Base-by-base conservation (phyloP, 2,329 filamentous ascomycete species). In the Fusarium circinatum region DNA sequence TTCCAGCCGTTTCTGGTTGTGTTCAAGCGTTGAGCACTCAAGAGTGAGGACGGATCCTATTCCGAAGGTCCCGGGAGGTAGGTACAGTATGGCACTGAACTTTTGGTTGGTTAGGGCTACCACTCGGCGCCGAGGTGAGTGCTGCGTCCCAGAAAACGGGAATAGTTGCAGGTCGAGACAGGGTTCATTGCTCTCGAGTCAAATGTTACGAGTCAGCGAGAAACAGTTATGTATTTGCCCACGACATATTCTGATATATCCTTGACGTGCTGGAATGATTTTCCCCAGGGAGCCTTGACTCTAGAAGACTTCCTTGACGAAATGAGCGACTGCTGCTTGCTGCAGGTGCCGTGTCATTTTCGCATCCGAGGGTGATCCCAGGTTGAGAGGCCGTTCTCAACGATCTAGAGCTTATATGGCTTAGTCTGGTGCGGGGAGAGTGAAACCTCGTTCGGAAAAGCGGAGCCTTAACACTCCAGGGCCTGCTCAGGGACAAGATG, bases 391-490 rank as follows among this genome's bases (percentile, higher is more conserved):
- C 58, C 41, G 42, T 49, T 60, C 62, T 63, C 49, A 70, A 66
- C 64, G 55, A 58, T 47, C 71, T 75, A 77, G 73, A 28, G 64
- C 73, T 69, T 68, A 59, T 68, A 57, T 41, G 65, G 68, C 62
- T 74, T 78, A 78, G 76, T 68, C 67, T 38, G 62, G 68, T 78
- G 76, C 76, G 76, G 76, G 76, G 76, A 75, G 76, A 70, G 66
- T 70, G 64, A 75, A 74, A 74, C 68, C 68, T 58, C 62, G 74
- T 59, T 78, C 75, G 72, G 74, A 74, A 78, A 75, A 76, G 76
- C 75, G 76, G 76, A 71, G 70, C 60, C 66, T 30, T 45, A 42
- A 45, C 38, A 17, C 34, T 56, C 38, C 51, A 67, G 51, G 63
- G 48, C 39, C 30, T 38, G 44, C n/a, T 54, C 70, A 65, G 59